These are phyloP conservation scores for Cucurbita argyrosperma DNA, from an alignment of 306 rosid species.

Conservation along the genomic window DNA sequence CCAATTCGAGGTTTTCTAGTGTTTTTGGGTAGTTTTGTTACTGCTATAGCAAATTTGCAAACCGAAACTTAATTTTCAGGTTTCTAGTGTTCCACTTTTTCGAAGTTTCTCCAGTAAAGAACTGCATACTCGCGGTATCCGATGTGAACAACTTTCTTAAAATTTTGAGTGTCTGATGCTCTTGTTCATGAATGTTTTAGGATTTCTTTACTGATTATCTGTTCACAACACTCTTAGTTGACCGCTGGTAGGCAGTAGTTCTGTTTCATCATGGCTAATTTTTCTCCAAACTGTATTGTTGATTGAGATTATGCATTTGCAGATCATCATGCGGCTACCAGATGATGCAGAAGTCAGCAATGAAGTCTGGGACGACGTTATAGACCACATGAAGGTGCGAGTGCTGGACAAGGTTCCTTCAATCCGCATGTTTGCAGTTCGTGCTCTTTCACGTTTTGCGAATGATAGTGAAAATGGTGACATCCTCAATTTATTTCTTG, in stretches of 20 bases:
- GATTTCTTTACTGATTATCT: not conserved
- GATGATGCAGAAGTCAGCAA: constrained; percentile 86
- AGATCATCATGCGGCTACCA: constrained; percentile 82
- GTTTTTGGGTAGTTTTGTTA: too few species aligned
- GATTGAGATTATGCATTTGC: constrained; percentile 6
- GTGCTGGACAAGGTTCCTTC: constrained; percentile 57
- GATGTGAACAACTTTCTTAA: not conserved
- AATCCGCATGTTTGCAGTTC: constrained; percentile 65
- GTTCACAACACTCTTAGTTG: not conserved
- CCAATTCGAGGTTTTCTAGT: not conserved
- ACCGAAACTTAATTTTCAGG: too few species aligned
- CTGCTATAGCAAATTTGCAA: too few species aligned
- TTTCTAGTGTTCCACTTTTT: too few species aligned
- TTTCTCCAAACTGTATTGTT: not conserved
- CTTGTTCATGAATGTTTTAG: not conserved
- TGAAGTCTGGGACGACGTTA: constrained; percentile 80
- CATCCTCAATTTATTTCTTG: constrained; percentile 62
- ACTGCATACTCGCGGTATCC: too few species aligned
- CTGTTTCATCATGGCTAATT: not conserved
- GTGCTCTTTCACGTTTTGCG: constrained; percentile 94
- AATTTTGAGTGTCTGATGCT: not conserved
- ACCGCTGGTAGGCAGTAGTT: not conserved
- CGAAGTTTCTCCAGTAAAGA: too few species aligned
- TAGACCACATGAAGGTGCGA: constrained; percentile 68
- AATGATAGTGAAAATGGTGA: constrained; percentile 64